A percentile compares a stretch with the other conserved stretches of the same genome.
Conservation (phyloP, 2,329 filamentous ascomycete genomes). For the Colletotrichum ledebouriae region DNA sequence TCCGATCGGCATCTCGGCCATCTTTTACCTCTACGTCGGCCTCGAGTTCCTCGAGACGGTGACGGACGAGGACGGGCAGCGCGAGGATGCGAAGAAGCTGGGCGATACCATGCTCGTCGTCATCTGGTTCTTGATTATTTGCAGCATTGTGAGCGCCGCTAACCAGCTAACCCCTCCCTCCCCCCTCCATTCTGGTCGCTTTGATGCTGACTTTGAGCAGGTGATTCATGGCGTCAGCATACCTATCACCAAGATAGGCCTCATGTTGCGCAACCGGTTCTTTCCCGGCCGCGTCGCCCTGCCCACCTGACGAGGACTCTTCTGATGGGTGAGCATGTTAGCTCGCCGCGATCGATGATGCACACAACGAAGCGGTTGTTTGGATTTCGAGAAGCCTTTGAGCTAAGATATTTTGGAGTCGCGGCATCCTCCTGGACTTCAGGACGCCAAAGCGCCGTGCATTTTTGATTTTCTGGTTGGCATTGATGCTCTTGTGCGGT, state of each 20-base stretch:
- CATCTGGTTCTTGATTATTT: conserved; percentile 13
- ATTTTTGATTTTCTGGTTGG: no score
- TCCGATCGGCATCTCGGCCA: neutral
- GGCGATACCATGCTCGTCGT: neutral
- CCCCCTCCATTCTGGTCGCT: neutral
- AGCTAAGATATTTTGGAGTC: no score
- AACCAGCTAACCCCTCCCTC: accelerated
- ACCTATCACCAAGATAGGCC: neutral
- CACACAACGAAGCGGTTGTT: no score
- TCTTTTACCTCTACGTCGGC: conserved; percentile 6
- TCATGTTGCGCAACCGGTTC: neutral
- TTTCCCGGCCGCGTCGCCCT: neutral
- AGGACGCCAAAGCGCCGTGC: no score
- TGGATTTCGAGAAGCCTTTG: no score
- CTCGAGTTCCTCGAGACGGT: neutral
- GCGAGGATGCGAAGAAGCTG: neutral
- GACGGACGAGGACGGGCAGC: neutral
- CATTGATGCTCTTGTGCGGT: no score
- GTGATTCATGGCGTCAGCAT: neutral
- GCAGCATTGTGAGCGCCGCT: neutral
- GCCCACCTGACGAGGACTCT: neutral
- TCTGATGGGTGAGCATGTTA: no score
- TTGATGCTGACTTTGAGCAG: neutral
- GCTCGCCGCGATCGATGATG: no score
- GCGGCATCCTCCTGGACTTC: no score